Percentiles rank a stretch among this genome's conserved stretches.
Conservation (phyloP, 1,139 yeast genomes). For the Geotrichum histeridarum region DNA sequence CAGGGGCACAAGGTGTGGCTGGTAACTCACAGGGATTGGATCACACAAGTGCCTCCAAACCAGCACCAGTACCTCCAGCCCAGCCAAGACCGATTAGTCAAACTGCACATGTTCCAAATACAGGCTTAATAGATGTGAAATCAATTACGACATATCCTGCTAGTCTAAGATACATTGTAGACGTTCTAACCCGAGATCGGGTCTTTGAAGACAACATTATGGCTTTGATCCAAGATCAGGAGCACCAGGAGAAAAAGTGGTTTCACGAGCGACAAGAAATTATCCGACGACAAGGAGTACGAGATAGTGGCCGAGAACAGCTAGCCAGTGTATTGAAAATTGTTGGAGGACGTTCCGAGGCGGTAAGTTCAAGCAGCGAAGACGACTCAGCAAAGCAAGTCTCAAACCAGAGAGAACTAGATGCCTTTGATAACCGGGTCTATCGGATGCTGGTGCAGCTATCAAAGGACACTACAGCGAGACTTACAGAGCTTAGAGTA, state of each 20-base stretch:
- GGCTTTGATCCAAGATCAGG: slow-evolving; percentile 26
- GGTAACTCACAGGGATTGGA: too few species aligned
- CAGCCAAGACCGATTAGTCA: too few species aligned
- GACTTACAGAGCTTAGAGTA: slow-evolving; percentile 25
- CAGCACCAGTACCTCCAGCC: too few species aligned
- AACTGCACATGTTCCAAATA: neutral
- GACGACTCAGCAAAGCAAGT: neutral
- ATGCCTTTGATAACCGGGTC: slow-evolving; percentile 23
- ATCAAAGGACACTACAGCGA: slow-evolving; percentile 21
- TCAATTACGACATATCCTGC: slow-evolving; percentile 26
- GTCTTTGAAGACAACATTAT: slow-evolving; percentile 22
- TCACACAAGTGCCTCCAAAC: too few species aligned
- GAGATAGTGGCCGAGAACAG: slow-evolving; percentile 22
- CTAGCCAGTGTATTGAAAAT: slow-evolving; percentile 23
- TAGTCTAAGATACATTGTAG: slow-evolving; percentile 28
- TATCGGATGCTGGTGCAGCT: slow-evolving; percentile 22
- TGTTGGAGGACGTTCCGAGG: slow-evolving; percentile 19
- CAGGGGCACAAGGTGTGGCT: neutral
- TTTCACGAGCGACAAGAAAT: slow-evolving; percentile 22
- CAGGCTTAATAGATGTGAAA: slow-evolving; percentile 21
- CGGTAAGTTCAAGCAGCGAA: neutral
- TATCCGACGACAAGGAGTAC: slow-evolving; percentile 17
- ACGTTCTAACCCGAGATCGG: slow-evolving; percentile 23
- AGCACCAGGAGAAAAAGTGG: slow-evolving; percentile 27
- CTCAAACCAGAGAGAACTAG: slow-evolving; percentile 21